Conservation (phyloP, 306 rosid genomes). For the Malus domestica region ASM211411v1 NC_041799.1:2908501-2909000, state of each 20-base stretch:
- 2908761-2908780: neutral
- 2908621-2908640: conserved; percentile 12
- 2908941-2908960: no score
- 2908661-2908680: conserved; percentile 8
- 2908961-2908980: no score
- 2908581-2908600: conserved; percentile 36
- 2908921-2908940: no score
- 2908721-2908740: no score
- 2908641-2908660: conserved; percentile 13
- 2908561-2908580: conserved; percentile 40
- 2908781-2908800: conserved; percentile 1
- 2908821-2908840: neutral
- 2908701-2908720: neutral
- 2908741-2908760: neutral
- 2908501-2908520: conserved; percentile 46
- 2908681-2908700: neutral
- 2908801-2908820: neutral
- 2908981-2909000: no score
- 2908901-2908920: no score
- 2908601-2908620: neutral
- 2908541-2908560: conserved; percentile 29
- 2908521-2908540: conserved; percentile 46
- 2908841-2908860: neutral
- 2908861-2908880: neutral
- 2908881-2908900: neutral